Conservation (phyloP, 1,139 yeast species). For the Hyphopichia buzzinii region DNA sequence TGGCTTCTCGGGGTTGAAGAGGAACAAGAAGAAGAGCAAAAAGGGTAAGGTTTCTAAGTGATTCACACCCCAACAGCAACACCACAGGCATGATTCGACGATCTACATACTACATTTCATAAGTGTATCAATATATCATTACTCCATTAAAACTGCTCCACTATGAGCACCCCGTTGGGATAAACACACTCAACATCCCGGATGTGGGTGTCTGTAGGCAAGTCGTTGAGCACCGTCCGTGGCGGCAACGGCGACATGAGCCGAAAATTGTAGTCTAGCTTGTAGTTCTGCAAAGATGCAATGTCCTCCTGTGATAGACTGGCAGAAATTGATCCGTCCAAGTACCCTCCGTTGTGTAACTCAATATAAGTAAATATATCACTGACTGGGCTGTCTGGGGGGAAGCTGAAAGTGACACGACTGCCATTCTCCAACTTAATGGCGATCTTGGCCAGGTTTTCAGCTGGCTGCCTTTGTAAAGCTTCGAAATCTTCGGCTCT, state of each 20-base stretch:
- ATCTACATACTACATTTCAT: too few relatives aligned
- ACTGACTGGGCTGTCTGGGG: constrained; percentile 43
- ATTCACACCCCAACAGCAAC: too few relatives aligned
- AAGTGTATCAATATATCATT: neutral
- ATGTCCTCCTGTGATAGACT: constrained; percentile 31
- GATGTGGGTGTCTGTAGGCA: constrained; percentile 16
- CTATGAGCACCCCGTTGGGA: constrained; percentile 44
- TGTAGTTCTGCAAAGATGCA: constrained; percentile 20
- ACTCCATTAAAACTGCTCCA: constrained; percentile 22
- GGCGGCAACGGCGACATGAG: constrained; percentile 44
- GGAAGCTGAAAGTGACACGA: constrained; percentile 48
- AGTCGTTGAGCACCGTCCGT: constrained; percentile 27
- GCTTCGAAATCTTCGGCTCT: constrained; percentile 44
- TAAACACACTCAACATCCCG: constrained; percentile 32
- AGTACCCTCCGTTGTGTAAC: constrained; percentile 26
- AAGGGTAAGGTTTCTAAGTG: constrained; percentile 31
- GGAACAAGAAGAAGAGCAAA: constrained; percentile 48
- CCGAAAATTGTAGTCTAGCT: constrained; percentile 29
- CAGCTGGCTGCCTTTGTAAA: constrained; percentile 28
- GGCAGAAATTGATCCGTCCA: constrained; percentile 21
- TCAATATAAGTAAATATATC: constrained; percentile 65
- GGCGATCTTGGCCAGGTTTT: constrained; percentile 49
- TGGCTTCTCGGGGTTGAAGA: constrained; percentile 54
- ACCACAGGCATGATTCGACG: too few relatives aligned
- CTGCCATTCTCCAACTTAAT: constrained; percentile 54